Evolutionary conservation across 768 basidiomycete genomes (phyloP), one percentile per base, ranked within the genome.

Genomic region (Brasilioporus rufonigricans): DNA sequence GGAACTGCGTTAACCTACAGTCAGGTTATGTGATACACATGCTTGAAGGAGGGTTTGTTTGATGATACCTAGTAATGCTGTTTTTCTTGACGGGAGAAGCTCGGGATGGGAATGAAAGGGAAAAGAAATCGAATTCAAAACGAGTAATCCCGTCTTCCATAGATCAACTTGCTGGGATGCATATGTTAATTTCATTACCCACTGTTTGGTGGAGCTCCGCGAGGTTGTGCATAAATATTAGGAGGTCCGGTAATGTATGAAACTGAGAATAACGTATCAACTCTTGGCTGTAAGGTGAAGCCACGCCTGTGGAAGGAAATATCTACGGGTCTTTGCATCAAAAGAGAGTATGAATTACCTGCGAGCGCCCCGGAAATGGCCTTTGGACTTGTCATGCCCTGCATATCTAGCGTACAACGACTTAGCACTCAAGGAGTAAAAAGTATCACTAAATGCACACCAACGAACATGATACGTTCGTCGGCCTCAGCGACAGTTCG

Each of bases 61-160:
- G 21, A 87, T 71, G 46, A 68, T 73, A 18, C 80, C 80, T 7
- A 88, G 66, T 40, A 84, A 65, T 12, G 69, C 69, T 29, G 65
- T 75, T 63, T 72, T 79, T 45, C 71, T 74, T 12, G 73, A 64
- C 11, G 60, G 60, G 12, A 68, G 64, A 29, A 85, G 61, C 38
- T 73, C 65, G 2, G 77, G 65, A 19, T 72, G 65, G 13, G 73
- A 68, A 65, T 89, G 86, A 56, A 91, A 85, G 2, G 83, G 82
- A 61, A 83, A 86, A 23, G 83, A 84, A 27, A 91, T 74, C 3
- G 85, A 87, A 64, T 81, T 84, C 43, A 91, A 68, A 26, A 88
- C 80, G 12, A 91, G 75, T 16, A 90, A 73, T 2, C 79, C 75
- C 33, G 76, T 76, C 87, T 61, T 56, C 45, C 32, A 54, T 54